These are phyloP conservation scores for Lecanicillium sp. DNA, from an alignment of 2,329 filamentous ascomycete genomes.

Conservation along the genomic window DNA sequence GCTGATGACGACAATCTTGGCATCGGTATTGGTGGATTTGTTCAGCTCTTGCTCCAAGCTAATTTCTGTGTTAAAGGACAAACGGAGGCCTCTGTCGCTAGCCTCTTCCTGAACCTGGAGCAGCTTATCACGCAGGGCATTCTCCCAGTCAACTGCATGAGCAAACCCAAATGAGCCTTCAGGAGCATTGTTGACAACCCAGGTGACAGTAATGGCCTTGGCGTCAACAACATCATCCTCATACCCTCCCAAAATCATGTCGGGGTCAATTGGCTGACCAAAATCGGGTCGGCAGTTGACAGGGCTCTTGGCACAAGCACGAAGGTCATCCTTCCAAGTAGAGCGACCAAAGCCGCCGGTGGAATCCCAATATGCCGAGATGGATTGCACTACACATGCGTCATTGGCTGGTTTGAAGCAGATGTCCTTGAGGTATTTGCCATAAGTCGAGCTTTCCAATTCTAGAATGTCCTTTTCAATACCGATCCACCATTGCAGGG, in stretches of 20 bases:
- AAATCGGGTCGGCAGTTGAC: conserved; percentile 83
- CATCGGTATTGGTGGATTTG: conserved; percentile 96
- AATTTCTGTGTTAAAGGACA: conserved; percentile 94
- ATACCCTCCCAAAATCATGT: conserved; percentile 79
- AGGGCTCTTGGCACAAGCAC: conserved; percentile 68
- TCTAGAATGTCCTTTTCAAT: conserved; percentile 71
- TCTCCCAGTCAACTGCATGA: conserved; percentile 83
- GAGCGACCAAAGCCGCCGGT: conserved; percentile 31
- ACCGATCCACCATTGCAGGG: conserved; percentile 85
- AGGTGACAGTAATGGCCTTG: conserved; percentile 77
- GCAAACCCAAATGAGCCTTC: conserved; percentile 64
- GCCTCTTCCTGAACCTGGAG: conserved; percentile 77
- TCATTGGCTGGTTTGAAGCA: conserved; percentile 90
- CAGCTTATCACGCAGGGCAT: conserved; percentile 64
- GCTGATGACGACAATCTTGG: conserved; percentile 91
- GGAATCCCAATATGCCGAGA: conserved; percentile 81
- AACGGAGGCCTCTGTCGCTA: conserved; percentile 62
- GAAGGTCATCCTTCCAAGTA: conserved; percentile 65
- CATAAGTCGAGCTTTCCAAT: conserved; percentile 61
- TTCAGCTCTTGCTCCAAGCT: conserved; percentile 93
- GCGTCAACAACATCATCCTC: conserved; percentile 62
- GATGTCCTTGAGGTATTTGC: conserved; percentile 68
- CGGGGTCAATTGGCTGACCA: conserved; percentile 77
- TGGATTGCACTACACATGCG: conserved; percentile 85
- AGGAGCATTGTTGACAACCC: conserved; percentile 83